Percentiles rank a stretch among this genome's conserved stretches.
These are phyloP conservation scores for Iris pallida DNA, from an alignment of 116 monocot species.

Conservation along the genomic window DNA sequence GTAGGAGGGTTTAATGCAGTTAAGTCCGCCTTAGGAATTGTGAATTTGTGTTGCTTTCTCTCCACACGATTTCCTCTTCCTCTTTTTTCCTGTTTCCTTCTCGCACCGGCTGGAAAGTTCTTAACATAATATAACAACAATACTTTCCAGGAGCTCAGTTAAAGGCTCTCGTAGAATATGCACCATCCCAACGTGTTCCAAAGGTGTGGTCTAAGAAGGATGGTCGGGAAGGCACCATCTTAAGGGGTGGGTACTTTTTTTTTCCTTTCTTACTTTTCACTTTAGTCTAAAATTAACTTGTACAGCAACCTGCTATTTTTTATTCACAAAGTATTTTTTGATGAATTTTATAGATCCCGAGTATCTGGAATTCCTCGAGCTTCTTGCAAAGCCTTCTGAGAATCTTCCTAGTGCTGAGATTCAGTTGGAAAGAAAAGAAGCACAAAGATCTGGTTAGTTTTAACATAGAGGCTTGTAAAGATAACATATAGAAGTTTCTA, in stretches of 20 bases:
- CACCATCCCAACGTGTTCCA: conserved; percentile 51
- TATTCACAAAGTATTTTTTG: conserved; percentile 15
- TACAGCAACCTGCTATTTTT: background rate
- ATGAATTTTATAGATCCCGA: conserved; percentile 43
- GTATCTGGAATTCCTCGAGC: conserved; percentile 49
- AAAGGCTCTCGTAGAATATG: conserved; percentile 53
- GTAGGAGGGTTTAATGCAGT: no score
- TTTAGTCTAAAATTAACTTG: no score
- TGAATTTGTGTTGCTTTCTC: no score
- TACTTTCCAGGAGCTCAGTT: conserved; percentile 38
- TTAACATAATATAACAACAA: background rate
- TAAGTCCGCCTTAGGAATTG: no score
- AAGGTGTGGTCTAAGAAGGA: conserved; percentile 42
- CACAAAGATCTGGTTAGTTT: conserved; percentile 50
- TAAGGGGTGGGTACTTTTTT: conserved; percentile 28
- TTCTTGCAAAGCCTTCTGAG: conserved; percentile 42
- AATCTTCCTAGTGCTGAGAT: conserved; percentile 64
- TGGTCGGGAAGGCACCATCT: conserved; percentile 51
- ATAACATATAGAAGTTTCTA: background rate
- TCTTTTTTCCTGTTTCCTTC: no score
- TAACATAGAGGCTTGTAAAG: background rate
- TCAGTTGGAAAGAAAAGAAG: conserved; percentile 60
- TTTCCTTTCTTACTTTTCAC: background rate
- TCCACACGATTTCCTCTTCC: no score
- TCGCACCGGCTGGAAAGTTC: background rate